These are phyloP conservation scores for Pyronema omphalodes DNA, from an alignment of 495 filamentous ascomycete genomes.

Conservation along the genomic window DNA sequence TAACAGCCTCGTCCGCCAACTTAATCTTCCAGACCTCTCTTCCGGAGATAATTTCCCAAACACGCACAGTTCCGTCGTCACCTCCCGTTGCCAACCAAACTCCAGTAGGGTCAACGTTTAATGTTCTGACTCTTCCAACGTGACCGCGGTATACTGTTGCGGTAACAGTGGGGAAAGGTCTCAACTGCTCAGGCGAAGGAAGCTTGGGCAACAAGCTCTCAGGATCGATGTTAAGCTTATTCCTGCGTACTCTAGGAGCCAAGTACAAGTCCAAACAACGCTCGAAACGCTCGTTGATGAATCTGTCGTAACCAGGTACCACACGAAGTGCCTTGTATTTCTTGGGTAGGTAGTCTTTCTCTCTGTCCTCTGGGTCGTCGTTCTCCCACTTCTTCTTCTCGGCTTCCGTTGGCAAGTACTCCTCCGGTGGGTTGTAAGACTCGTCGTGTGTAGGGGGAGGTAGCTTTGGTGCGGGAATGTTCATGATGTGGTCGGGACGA, in stretches of 20 bases:
- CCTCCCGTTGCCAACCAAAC: constrained; percentile 75
- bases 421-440: constrained; percentile 88
- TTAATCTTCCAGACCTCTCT: constrained; percentile 72
- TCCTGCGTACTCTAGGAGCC: constrained; percentile 76
- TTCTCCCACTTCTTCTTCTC: constrained; percentile 84
- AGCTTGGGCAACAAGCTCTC: constrained; percentile 84
- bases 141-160: constrained; percentile 74
- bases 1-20: constrained; percentile 64
- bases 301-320: constrained; percentile 78
- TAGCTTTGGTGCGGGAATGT: constrained; percentile 88
- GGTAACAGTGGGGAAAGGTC: constrained; percentile 79
- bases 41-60: constrained; percentile 80
- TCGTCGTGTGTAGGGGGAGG: constrained; percentile 87
- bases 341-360: constrained; percentile 70
- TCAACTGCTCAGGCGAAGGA: constrained; percentile 79
- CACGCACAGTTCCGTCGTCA: constrained; percentile 77
- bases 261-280: constrained; percentile 88
- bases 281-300: constrained; percentile 92
- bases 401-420: constrained; percentile 72
- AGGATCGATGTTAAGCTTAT: constrained; percentile 90
- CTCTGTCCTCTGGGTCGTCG: constrained; percentile 72
- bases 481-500: constrained; percentile 72
- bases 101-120: constrained; percentile 60
- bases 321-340: constrained; percentile 67
- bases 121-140: constrained; percentile 67